These are phyloP conservation scores for Sabuloglossum arenarium DNA, from an alignment of 495 filamentous ascomycete species.

Conservation along the genomic window DNA sequence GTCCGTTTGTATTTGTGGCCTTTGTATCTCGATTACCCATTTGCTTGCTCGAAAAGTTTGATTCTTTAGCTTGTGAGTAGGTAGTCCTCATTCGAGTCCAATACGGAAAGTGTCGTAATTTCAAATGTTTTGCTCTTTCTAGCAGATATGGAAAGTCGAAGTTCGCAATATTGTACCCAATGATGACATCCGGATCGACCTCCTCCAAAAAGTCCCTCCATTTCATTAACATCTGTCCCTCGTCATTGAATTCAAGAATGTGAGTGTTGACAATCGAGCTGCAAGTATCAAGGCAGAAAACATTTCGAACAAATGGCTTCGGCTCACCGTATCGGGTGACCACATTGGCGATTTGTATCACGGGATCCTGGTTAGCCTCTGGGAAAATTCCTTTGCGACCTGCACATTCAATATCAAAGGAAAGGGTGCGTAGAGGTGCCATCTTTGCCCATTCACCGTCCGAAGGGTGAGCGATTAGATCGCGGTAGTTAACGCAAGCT, in stretches of 20 bases:
- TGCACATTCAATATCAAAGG: conserved; percentile 97
- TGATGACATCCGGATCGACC: conserved; percentile 94
- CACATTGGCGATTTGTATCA: conserved; percentile 98
- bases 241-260: conserved; percentile 58
- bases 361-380: conserved; percentile 72
- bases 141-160: conserved; percentile 98
- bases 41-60: conserved; percentile 92
- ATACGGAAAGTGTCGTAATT: conserved; percentile 52
- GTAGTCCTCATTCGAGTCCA: conserved; percentile 56
- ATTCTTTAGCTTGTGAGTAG: conserved; percentile 44
- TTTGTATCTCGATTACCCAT: conserved; percentile 95
- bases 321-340: conserved; percentile 89
- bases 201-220: conserved; percentile 82
- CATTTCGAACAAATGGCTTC: conserved; percentile 90
- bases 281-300: conserved; percentile 82
- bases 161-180: conserved; percentile 96
- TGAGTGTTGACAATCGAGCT: conserved; percentile 89
- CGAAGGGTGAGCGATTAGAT: conserved; percentile 73
- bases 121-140: conserved; percentile 69
- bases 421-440: conserved; percentile 80
- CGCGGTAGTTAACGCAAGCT: conserved; percentile 55
- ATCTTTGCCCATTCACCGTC: conserved; percentile 97
- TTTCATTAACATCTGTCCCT: conserved; percentile 66
- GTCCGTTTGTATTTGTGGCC: conserved; percentile 78
- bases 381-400: conserved; percentile 95